Evolutionary conservation across 2,329 filamentous ascomycete genomes (phyloP).

Genomic region (Neonectria faginata): DNA sequence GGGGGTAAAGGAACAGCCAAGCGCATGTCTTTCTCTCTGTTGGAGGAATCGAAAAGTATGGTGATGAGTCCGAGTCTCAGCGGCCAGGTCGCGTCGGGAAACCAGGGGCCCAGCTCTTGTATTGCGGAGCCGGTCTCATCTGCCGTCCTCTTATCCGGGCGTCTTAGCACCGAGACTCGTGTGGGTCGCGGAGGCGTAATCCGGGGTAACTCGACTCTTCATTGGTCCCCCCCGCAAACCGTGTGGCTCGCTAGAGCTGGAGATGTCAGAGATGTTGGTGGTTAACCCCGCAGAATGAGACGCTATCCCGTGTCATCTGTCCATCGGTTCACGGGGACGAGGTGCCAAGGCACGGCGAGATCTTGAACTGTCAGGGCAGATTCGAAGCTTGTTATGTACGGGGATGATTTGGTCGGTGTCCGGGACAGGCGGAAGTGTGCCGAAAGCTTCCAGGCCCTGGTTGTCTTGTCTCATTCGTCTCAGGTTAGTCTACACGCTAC

Average conservation of each 20-base stretch:
- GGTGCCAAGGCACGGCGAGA: neutral
- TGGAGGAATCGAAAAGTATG: neutral
- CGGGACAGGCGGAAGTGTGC: neutral
- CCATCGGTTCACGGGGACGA: neutral
- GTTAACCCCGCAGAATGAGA: slow-evolving; percentile 3
- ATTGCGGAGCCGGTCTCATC: slow-evolving; percentile 14
- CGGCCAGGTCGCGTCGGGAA: slow-evolving; percentile 1
- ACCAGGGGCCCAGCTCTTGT: neutral
- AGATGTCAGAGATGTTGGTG: neutral
- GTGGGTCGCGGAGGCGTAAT: slow-evolving; percentile 15
- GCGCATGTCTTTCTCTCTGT: neutral
- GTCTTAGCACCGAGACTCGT: neutral
- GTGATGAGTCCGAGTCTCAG: slow-evolving; percentile 5
- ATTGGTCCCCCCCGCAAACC: slow-evolving; percentile 13
- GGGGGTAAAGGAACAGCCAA: slow-evolving; percentile 3
- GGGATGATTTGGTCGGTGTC: neutral
- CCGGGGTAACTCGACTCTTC: slow-evolving; percentile 8
- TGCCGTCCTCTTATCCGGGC: slow-evolving; percentile 16
- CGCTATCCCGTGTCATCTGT: neutral
- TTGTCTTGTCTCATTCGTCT: neutral
- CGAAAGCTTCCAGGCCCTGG: neutral
- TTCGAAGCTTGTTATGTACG: neutral
- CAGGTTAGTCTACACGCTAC: neutral
- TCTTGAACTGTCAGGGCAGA: slow-evolving; percentile 2
- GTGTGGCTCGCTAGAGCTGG: neutral